These are phyloP conservation scores for Lachancea meyersii DNA, from an alignment of 805 yeast genomes.

Conservation along the genomic window DNA sequence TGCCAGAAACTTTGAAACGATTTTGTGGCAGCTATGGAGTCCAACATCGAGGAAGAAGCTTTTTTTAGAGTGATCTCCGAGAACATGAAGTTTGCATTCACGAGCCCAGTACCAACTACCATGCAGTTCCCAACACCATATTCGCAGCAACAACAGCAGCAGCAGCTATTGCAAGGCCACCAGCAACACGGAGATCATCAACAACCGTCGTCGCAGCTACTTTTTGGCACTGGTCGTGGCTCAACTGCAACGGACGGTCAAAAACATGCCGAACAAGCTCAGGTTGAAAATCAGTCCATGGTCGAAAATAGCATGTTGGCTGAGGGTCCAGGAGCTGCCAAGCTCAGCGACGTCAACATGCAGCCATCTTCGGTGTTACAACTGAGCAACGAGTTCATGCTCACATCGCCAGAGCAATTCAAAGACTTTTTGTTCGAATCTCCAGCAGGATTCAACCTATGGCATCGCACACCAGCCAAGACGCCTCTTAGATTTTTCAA, in stretches of 20 bases:
- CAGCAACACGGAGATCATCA: constrained; percentile 12
- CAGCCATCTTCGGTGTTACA: constrained; percentile 33
- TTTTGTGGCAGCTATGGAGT: constrained; percentile 5
- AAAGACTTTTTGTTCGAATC: constrained; percentile 32
- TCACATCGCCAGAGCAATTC: constrained; percentile 33
- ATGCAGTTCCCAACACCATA: constrained; percentile 34
- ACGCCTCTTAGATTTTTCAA: constrained; percentile 31
- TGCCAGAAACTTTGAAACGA: background rate
- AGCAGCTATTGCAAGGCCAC: constrained; percentile 7
- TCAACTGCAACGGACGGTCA: background rate
- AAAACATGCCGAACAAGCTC: background rate
- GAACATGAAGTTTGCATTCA: constrained; percentile 26
- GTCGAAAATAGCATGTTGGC: constrained; percentile 4
- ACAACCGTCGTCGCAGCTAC: background rate
- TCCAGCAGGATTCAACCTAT: constrained; percentile 29
- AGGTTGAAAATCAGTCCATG: constrained; percentile 6
- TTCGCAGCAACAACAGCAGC: constrained; percentile 20
- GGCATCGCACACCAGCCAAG: constrained; percentile 33
- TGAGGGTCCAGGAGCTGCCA: constrained; percentile 13
- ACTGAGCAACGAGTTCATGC: constrained; percentile 28
- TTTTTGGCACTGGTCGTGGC: background rate
- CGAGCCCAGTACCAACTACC: constrained; percentile 29
- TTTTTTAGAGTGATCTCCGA: constrained; percentile 27
- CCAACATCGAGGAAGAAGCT: constrained; percentile 21
- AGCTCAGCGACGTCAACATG: constrained; percentile 28